phyloP scores from a whole-genome alignment of 768 basidiomycete species.

The Boletus rufocinnamomeus region DNA sequence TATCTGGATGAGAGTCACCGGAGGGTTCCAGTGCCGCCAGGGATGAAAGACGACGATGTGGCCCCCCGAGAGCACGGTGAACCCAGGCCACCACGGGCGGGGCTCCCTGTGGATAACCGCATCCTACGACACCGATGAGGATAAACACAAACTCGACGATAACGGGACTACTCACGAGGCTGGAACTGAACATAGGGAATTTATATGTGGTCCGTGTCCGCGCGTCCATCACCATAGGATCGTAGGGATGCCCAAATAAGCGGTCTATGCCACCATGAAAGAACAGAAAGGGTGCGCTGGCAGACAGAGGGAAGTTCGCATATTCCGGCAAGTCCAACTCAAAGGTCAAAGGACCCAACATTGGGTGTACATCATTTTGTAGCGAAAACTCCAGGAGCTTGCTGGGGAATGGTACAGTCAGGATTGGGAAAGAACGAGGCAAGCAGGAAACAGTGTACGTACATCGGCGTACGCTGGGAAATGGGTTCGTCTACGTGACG shows the following conservation, averaged over 20 bases:
- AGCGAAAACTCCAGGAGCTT: constrained; percentile 27
- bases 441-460: constrained; percentile 8
- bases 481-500: constrained; percentile 20
- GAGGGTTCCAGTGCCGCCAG: constrained; percentile 4
- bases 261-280: constrained; percentile 20
- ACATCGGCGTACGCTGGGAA: constrained; percentile 21
- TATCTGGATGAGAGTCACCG: constrained; percentile 21
- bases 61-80: constrained; percentile 16
- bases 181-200: constrained; percentile 18
- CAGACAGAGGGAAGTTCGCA: constrained; percentile 20
- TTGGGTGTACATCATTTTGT: constrained; percentile 12
- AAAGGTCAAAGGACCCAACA: constrained; percentile 14
- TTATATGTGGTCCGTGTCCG: constrained; percentile 21
- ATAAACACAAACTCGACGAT: not conserved
- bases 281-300: constrained; percentile 18
- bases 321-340: constrained; percentile 23
- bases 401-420: constrained; percentile 12
- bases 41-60: constrained; percentile 21
- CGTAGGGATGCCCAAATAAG: constrained; percentile 6
- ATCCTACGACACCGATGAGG: constrained; percentile 11
- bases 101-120: not conserved
- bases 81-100: constrained; percentile 8
- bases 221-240: constrained; percentile 20
- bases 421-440: not conserved
- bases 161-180: constrained; percentile 13